Base-by-base conservation (phyloP, 1,284 basidiomycete genomes). In the Moniliella sp. region DNA sequence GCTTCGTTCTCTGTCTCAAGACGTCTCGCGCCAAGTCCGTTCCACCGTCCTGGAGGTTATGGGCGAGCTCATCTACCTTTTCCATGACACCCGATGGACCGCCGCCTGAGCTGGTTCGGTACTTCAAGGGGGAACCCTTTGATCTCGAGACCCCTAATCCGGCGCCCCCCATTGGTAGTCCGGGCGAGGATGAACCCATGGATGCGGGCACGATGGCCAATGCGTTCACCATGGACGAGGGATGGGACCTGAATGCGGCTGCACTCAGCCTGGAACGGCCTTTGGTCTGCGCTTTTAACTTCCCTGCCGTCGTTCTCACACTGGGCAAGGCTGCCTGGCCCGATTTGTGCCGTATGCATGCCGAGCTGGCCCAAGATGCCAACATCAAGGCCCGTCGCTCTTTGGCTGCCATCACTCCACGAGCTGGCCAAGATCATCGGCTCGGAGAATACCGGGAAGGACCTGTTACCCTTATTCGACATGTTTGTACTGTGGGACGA, bases 201-300 rank as follows among this genome's bases (percentile, higher is more conserved):
- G n/a, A 18, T 8, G 28, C 11, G 11, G 29, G 31, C 16, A 14
- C 4, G n/a, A 23, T 23, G 17, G 8, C 10, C 13, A 15, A 18
- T n/a, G 9, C 9, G 13, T 2, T 4, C 18, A 27, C 3, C 25
- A 15, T 7, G 17, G 21, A 23, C 21, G 7, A 7, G 8, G n/a
- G n/a, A n/a, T n/a, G n/a, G n/a, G n/a, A n/a, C n/a, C n/a, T n/a
- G n/a, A n/a, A n/a, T n/a, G n/a, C n/a, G n/a, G n/a, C n/a, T n/a
- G n/a, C n/a, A n/a, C n/a, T n/a, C n/a, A n/a, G n/a, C n/a, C n/a
- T n/a, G n/a, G 74, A 79, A 34, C 73, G 83, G 26, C 74, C 80
- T 7, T 66, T 86, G 11, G 76, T 91, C 17, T 79, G 81, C 45
- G 82, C 82, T 5, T 94, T 86, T 67, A 94, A 93, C 61, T 76